Evolutionary conservation across 2,329 filamentous ascomycete genomes (phyloP).

Genomic region (Coniochaeta hoffmannii): DNA sequence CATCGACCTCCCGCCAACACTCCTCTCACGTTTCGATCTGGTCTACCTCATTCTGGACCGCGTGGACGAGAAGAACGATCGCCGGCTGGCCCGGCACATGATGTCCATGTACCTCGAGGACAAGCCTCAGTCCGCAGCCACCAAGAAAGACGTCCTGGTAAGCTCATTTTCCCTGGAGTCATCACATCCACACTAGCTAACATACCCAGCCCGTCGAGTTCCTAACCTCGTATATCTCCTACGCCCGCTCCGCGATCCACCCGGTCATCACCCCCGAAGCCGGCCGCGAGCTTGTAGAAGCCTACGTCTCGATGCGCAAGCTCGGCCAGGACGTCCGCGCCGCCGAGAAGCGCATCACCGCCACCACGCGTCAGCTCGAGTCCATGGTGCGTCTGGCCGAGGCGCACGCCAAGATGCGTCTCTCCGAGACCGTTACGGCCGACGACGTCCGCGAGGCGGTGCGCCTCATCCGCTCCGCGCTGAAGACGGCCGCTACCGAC

Average conservation of each 20-base stretch:
- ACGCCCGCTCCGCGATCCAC: conserved; percentile 80
- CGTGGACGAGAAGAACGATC: conserved; percentile 83
- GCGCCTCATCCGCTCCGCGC: conserved; percentile 82
- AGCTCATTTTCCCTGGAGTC: conserved; percentile 25
- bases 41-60: conserved; percentile 95
- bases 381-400: conserved; percentile 97
- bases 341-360: conserved; percentile 92
- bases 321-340: conserved; percentile 82
- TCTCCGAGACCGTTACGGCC: conserved; percentile 66
- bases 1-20: conserved; percentile 90
- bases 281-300: conserved; percentile 72
- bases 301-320: conserved; percentile 92
- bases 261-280: conserved; percentile 75
- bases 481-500: conserved; percentile 97
- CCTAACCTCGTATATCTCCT: conserved; percentile 93
- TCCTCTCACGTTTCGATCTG: conserved; percentile 92
- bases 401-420: conserved; percentile 96
- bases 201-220: conserved; percentile 74
- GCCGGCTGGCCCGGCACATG: conserved; percentile 82
- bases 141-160: conserved; percentile 71
- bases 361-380: conserved; percentile 92
- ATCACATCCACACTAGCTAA: conserved; percentile 16
- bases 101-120: conserved; percentile 97
- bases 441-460: conserved; percentile 86
- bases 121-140: conserved; percentile 73